phyloP scores from a whole-genome alignment of 2,329 filamentous ascomycete species.

The Monilinia laxa region DNA sequence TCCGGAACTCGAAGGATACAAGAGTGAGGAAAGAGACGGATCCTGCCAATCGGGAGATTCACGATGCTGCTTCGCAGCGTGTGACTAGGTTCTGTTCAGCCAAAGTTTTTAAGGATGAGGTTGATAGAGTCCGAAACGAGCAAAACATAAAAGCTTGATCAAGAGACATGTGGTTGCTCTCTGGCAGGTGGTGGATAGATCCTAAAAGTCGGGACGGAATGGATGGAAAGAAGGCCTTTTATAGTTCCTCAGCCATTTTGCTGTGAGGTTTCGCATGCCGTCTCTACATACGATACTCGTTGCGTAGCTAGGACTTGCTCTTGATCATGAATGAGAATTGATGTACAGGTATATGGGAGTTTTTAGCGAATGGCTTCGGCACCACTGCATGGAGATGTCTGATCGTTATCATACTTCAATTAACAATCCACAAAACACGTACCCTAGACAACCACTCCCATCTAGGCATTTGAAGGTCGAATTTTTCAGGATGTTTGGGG shows the following conservation, averaged over 20 bases:
- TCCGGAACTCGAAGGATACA: not conserved
- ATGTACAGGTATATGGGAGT: not conserved
- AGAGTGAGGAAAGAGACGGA: slow-evolving; percentile 16
- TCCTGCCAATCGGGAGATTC: slow-evolving; percentile 1
- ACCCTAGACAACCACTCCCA: not conserved
- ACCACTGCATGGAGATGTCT: not conserved
- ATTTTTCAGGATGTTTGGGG: not conserved
- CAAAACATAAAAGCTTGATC: not conserved
- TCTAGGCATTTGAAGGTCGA: not conserved
- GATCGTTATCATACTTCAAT: not conserved
- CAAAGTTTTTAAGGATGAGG: slow-evolving; percentile 12
- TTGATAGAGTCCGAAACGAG: slow-evolving; percentile 4
- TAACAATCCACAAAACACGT: not conserved
- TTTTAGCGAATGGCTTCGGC: not conserved
- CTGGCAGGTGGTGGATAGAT: not conserved
- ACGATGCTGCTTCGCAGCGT: slow-evolving; percentile 14
- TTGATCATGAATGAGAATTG: not conserved
- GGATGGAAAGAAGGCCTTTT: not conserved
- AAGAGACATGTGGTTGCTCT: not conserved
- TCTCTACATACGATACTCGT: not conserved
- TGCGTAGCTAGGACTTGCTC: not conserved
- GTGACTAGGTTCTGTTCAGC: slow-evolving; percentile 21
- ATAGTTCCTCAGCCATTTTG: not conserved
- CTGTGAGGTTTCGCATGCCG: not conserved
- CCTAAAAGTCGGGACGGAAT: not conserved